Conservation (phyloP, 1,284 basidiomycete species). For the Bondarzewia mesenterica region DNA sequence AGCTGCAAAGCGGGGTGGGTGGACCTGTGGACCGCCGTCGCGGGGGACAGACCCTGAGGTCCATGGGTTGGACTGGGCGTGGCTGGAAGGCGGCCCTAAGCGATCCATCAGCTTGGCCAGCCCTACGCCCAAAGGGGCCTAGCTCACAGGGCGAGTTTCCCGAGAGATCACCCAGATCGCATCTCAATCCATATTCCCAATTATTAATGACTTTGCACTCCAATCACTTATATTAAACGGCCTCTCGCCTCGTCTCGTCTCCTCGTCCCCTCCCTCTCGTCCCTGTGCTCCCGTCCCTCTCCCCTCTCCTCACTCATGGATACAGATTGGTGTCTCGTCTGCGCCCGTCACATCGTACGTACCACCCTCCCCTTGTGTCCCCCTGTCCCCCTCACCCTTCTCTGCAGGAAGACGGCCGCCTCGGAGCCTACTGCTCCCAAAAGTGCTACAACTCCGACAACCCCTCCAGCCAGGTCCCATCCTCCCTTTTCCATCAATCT, state of each 20-base stretch:
- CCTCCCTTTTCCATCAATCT: constrained; percentile 5
- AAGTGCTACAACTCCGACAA: constrained; percentile 29
- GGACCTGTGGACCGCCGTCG: constrained; percentile 17
- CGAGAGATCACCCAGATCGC: not conserved
- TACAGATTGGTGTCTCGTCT: constrained; percentile 61
- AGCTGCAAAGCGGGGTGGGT: constrained; percentile 33
- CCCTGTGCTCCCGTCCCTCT: constrained; percentile 6
- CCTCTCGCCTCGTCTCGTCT: constrained; percentile 4
- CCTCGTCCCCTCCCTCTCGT: constrained; percentile 9
- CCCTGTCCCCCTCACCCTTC: constrained; percentile 10
- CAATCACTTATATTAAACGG: no score
- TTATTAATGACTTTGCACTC: no score
- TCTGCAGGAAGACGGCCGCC: not conserved
- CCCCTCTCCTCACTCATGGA: constrained; percentile 33
- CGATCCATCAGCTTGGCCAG: no score
- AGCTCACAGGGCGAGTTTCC: no score
- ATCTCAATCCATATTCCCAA: no score
- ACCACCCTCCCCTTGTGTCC: constrained; percentile 1
- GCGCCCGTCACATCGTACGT: constrained; percentile 48
- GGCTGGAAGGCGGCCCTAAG: not conserved
- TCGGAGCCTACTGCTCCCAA: constrained; percentile 41
- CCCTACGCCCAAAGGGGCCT: not conserved
- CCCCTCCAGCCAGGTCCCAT: constrained; percentile 15
- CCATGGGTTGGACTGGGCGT: not conserved
- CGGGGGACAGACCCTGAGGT: not conserved